These are phyloP conservation scores for Alternaria ventricosa DNA, from an alignment of 2,329 filamentous ascomycete species.

Conservation along the genomic window DNA sequence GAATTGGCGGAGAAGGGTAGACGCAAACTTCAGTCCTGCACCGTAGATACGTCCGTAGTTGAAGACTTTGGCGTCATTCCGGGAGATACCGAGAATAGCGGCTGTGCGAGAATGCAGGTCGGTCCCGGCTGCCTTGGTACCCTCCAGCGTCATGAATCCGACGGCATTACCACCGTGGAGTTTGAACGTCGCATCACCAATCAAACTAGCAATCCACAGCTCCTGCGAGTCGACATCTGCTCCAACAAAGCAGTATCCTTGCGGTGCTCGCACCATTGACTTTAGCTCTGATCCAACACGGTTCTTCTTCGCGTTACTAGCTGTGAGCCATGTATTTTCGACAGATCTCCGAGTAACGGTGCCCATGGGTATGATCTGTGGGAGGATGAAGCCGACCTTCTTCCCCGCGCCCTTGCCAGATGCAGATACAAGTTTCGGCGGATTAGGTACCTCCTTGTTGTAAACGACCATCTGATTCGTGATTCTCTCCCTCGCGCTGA, in stretches of 20 bases:
- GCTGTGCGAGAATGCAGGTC: constrained; percentile 95
- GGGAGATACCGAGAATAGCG: constrained; percentile 86
- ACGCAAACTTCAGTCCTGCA: constrained; percentile 93
- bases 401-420: constrained; percentile 27
- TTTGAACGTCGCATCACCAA: constrained; percentile 93
- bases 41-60: constrained; percentile 99
- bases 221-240: constrained; percentile 98
- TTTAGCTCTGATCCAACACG: constrained; percentile 96
- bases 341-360: constrained; percentile 94
- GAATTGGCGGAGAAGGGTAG: constrained; percentile 89
- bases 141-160: constrained; percentile 98
- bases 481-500: constrained; percentile 91
- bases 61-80: constrained; percentile 96
- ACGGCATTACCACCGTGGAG: constrained; percentile 96
- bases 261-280: constrained; percentile 91
- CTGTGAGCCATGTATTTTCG: constrained; percentile 98
- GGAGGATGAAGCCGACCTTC: constrained; percentile 81
- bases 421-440: constrained; percentile 30
- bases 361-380: constrained; percentile 97
- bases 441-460: constrained; percentile 62
- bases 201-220: constrained; percentile 94
- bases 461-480: constrained; percentile 96
- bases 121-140: constrained; percentile 90
- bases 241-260: constrained; percentile 91
- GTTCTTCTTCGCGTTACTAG: constrained; percentile 95